phyloP scores from a whole-genome alignment of 306 rosid genomes.

The Cicer judaicum region DNA sequence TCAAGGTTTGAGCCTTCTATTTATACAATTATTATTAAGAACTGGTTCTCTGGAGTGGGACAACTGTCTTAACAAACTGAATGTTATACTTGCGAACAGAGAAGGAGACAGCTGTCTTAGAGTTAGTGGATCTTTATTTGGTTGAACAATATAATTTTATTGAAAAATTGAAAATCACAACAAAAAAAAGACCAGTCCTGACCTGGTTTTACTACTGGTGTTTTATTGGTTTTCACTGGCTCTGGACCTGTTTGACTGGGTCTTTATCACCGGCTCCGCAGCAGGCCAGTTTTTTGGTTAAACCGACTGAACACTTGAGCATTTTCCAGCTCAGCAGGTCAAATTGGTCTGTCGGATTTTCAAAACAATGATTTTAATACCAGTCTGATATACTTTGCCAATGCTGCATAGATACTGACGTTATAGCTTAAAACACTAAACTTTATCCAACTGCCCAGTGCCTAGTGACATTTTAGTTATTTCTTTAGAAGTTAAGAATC shows the following conservation, averaged over 20 bases:
- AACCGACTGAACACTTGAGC: neutral
- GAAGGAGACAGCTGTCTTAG: neutral
- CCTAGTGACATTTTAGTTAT: constrained; percentile 13
- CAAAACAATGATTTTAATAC: neutral
- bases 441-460: neutral
- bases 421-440: constrained; percentile 21
- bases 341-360: constrained; percentile 1
- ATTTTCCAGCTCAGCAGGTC: neutral
- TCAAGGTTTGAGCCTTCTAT: neutral
- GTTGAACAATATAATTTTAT: too few relatives aligned
- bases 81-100: neutral
- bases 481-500: constrained; percentile 11
- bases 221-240: constrained; percentile 23
- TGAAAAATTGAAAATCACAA: too few relatives aligned
- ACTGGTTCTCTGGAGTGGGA: neutral
- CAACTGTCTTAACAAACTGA: neutral
- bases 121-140: too few relatives aligned
- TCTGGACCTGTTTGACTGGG: neutral
- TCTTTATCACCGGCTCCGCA: neutral
- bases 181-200: too few relatives aligned
- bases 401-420: constrained; percentile 15
- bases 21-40: neutral
- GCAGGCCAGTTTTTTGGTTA: neutral
- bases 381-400: constrained; percentile 6
- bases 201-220: neutral